A percentile compares a stretch with the other conserved stretches of the same genome.
These are phyloP conservation scores for Cicer cuneatum DNA, from an alignment of 306 rosid genomes.

Conservation along the genomic window DNA sequence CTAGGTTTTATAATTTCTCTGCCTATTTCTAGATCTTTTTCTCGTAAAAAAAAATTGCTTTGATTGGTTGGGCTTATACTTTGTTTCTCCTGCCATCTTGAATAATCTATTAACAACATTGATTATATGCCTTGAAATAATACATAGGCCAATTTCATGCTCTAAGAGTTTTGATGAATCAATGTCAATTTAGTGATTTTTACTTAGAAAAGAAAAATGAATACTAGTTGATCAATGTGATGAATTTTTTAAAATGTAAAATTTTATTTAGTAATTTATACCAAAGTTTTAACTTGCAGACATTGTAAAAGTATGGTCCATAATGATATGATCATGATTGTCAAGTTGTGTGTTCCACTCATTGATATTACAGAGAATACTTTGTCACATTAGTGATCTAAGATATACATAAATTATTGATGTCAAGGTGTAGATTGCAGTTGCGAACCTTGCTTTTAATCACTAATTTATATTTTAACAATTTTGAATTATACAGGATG, in stretches of 20 bases:
- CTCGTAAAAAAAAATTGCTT: neutral
- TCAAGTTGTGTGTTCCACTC: neutral
- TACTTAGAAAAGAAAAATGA: too few species aligned
- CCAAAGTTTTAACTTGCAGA: too few species aligned
- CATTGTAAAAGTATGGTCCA: too few species aligned
- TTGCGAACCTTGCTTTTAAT: neutral
- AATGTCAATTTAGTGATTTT: too few species aligned
- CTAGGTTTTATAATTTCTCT: constrained; percentile 45
- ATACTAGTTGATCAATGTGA: too few species aligned
- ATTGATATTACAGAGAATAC: neutral
- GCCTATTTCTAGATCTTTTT: neutral
- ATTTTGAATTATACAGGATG: constrained; percentile 56
- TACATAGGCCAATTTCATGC: too few species aligned
- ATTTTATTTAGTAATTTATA: too few species aligned
- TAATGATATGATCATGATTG: too few species aligned
- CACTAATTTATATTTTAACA: neutral
- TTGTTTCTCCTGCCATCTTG: neutral
- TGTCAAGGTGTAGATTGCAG: neutral
- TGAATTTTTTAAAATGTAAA: too few species aligned
- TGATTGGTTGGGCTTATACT: neutral
- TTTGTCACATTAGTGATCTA: neutral
- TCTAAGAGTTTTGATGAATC: too few species aligned
- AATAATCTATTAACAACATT: neutral
- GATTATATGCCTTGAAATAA: neutral
- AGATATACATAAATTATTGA: neutral